phyloP scores from a whole-genome alignment of 2,329 filamentous ascomycete genomes.

The Hypoxylon sp. region DNA sequence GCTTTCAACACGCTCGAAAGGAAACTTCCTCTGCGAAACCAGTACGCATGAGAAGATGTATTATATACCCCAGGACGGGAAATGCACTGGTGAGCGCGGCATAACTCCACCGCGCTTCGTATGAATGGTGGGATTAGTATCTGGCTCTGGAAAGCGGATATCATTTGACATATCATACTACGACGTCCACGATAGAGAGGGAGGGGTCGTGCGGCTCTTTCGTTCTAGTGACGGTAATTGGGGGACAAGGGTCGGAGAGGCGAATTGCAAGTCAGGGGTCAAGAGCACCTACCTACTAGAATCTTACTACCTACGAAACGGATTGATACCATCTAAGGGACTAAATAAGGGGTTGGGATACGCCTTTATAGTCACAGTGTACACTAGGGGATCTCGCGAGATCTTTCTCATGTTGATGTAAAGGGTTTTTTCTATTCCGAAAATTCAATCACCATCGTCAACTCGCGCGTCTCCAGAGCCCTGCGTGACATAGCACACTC shows the following conservation, averaged over 20 bases:
- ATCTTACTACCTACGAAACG: background rate
- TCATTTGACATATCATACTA: constrained; percentile 13
- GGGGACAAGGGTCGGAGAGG: constrained; percentile 7
- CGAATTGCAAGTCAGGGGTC: constrained; percentile 6
- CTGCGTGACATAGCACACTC: background rate
- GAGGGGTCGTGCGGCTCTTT: background rate
- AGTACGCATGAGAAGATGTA: constrained; percentile 42
- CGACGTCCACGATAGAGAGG: constrained; percentile 11
- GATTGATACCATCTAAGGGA: constrained; percentile 36
- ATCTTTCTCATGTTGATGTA: constrained; percentile 27
- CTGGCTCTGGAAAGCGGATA: constrained; percentile 36
- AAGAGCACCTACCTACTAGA: background rate
- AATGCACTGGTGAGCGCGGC: constrained; percentile 1
- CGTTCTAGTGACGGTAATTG: constrained; percentile 15
- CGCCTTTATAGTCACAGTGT: constrained; percentile 14
- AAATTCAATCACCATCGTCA: constrained; percentile 21
- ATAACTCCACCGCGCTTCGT: constrained; percentile 16
- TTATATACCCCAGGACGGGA: background rate
- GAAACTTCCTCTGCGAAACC: constrained; percentile 64
- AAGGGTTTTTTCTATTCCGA: constrained; percentile 12
- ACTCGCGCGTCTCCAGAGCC: background rate
- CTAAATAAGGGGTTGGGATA: constrained; percentile 8
- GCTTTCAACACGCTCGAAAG: constrained; percentile 75
- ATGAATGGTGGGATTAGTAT: constrained; percentile 19
- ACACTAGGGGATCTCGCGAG: constrained; percentile 28